Base-by-base conservation (phyloP, 345 rosid species). In the Heritiera littoralis region DNA sequence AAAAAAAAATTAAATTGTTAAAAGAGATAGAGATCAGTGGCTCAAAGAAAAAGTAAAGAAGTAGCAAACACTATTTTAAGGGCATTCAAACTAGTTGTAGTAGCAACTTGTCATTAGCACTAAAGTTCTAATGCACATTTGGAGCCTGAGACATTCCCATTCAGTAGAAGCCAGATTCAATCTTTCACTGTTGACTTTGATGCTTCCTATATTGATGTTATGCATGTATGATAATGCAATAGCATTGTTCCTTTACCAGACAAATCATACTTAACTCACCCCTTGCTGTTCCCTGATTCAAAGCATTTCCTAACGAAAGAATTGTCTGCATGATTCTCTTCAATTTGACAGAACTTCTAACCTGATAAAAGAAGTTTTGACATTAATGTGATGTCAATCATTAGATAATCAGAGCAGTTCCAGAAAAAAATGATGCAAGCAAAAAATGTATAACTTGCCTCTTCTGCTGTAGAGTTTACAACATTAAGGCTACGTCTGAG, bases 271-370 rank as follows among this genome's bases (percentile, higher is more conserved):
- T 74, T 35, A 51, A 86, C 95, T 88, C 86, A 93, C 99, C 98
- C 87, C 98, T 90, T 63, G 98, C 96, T 55, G 99, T 95, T 79
- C 99, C 99, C 80, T 93, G 98, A 81, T 93, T 95, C 83, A 95
- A 84, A 68, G 99, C 99, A 87, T 95, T 95, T 80, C 99, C 99
- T 43, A 95, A 86, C 2, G 93, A 87, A 74, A 95, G 93, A 86
- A 95, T 87, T 48, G 98, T 95, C 89, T 95, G 98, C 99, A 95
- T 95, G 76, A 95, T 87, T 83, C 92, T 93, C 87, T 91, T 92
- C 81, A 95, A 85, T 85, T 93, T 93, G 38, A 78, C 87, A 75
- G 94, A 90, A 77, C 82, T 84, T 85, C 86, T 89, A 76, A 92
- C 85, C 94, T 92, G 91, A 80, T 79, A 77, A 70, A 13, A 77